phyloP scores from a whole-genome alignment of 805 yeast species.

The Nakazawaea sp. region DNA sequence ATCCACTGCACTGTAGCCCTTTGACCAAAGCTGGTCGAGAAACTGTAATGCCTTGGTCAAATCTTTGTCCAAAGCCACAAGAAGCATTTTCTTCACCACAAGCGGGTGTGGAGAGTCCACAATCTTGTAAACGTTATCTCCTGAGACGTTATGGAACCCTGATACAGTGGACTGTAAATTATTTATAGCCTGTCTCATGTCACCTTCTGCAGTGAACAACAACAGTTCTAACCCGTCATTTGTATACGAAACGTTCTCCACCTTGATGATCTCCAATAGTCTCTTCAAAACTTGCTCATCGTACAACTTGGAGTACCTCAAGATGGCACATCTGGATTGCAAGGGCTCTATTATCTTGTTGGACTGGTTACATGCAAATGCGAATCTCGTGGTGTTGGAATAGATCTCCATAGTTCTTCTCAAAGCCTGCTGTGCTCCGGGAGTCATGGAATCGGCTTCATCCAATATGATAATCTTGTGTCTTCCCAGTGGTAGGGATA shows the following conservation, averaged over 20 bases:
- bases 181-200: conserved; percentile 96
- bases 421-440: conserved; percentile 93
- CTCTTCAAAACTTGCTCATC: conserved; percentile 83
- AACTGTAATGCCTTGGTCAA: conserved; percentile 62
- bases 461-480: conserved; percentile 91
- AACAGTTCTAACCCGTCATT: conserved; percentile 91
- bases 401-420: conserved; percentile 94
- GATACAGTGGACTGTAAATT: conserved; percentile 91
- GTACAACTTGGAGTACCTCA: conserved; percentile 72
- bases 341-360: conserved; percentile 94
- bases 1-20: conserved; percentile 92
- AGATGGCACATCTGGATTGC: conserved; percentile 93
- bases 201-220: conserved; percentile 95
- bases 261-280: conserved; percentile 59
- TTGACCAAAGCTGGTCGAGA: conserved; percentile 69
- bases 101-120: conserved; percentile 97
- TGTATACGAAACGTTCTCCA: conserved; percentile 69
- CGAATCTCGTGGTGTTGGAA: conserved; percentile 93
- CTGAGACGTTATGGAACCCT: conserved; percentile 88
- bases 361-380: conserved; percentile 96
- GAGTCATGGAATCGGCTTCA: conserved; percentile 96
- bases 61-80: conserved; percentile 33
- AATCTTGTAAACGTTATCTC: conserved; percentile 87
- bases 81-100: conserved; percentile 64
- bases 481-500: conserved; percentile 77